Conservation (phyloP, 495 filamentous ascomycete species). For the Aspergillus conjunctus region DNA sequence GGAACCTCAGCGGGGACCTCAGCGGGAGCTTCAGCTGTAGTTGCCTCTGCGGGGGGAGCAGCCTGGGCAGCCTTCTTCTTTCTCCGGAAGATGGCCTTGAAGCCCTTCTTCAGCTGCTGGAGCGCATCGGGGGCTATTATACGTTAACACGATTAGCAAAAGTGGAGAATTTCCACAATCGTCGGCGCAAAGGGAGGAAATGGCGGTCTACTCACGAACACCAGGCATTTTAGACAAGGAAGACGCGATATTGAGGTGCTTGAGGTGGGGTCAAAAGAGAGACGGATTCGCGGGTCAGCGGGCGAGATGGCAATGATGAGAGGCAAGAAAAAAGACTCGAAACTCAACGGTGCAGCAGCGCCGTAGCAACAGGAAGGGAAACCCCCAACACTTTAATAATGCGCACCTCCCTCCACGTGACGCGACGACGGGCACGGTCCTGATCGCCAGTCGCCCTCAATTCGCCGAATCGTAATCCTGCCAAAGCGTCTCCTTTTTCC, state of each 20-base stretch:
- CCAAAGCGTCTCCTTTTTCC: constrained; percentile 21
- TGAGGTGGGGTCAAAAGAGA: background rate
- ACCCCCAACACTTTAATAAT: constrained; percentile 13
- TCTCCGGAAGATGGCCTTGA: constrained; percentile 33
- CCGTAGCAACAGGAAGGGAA: background rate
- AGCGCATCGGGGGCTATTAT: constrained; percentile 27
- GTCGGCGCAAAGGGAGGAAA: background rate
- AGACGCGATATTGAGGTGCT: background rate
- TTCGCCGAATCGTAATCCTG: constrained; percentile 5
- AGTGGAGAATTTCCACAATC: background rate
- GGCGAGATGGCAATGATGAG: background rate
- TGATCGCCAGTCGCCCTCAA: constrained; percentile 22
- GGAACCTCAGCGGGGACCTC: constrained; percentile 17
- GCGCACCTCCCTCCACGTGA: constrained; percentile 21
- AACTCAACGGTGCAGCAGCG: constrained; percentile 3
- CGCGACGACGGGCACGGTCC: constrained; percentile 21
- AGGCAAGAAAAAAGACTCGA: background rate
- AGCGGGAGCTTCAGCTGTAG: constrained; percentile 17
- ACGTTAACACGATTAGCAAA: constrained; percentile 16
- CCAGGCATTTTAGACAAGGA: constrained; percentile 29
- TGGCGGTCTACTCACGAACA: constrained; percentile 27
- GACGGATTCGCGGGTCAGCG: background rate
- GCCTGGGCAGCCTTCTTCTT: constrained; percentile 30
- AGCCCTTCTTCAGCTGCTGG: constrained; percentile 32
- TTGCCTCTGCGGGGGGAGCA: constrained; percentile 12